Conservation (phyloP, 202 grass and related monocot species). For the Dendrocalamus latiflorus region DNA sequence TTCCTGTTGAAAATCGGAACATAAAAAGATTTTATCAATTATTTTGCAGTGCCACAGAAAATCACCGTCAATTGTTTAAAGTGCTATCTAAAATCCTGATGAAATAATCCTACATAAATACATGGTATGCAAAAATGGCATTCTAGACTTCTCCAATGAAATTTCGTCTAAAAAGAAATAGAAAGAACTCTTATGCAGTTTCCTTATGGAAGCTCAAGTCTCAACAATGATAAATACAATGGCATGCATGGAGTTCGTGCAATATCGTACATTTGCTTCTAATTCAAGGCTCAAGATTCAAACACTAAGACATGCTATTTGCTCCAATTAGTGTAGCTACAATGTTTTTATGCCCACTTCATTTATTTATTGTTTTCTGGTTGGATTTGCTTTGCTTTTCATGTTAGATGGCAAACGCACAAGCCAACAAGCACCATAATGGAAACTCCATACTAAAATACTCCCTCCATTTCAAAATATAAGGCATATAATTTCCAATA, state of each 20-base stretch:
- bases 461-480: too few species aligned
- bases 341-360: not conserved
- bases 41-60: not conserved
- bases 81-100: not conserved
- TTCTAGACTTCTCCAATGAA: not conserved
- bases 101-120: not conserved
- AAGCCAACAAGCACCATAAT: not conserved
- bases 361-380: slow-evolving; percentile 1
- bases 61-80: slow-evolving; percentile 1
- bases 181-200: not conserved
- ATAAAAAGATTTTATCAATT: slow-evolving; percentile 8
- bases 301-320: slow-evolving; percentile 16
- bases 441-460: not conserved
- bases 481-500: too few species aligned
- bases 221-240: not conserved
- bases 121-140: not conserved
- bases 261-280: not conserved
- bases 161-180: not conserved
- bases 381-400: slow-evolving; percentile 13
- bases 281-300: slow-evolving; percentile 7
- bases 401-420: not conserved
- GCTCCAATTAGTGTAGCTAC: not conserved
- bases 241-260: slow-evolving; percentile 5
- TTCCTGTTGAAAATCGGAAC: slow-evolving; percentile 62
- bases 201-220: not conserved